A percentile compares a stretch with the other conserved stretches of the same genome.
These are phyloP conservation scores for Solanum appendiculatum DNA, from an alignment of 257 asterid species.

Conservation along the genomic window DNA sequence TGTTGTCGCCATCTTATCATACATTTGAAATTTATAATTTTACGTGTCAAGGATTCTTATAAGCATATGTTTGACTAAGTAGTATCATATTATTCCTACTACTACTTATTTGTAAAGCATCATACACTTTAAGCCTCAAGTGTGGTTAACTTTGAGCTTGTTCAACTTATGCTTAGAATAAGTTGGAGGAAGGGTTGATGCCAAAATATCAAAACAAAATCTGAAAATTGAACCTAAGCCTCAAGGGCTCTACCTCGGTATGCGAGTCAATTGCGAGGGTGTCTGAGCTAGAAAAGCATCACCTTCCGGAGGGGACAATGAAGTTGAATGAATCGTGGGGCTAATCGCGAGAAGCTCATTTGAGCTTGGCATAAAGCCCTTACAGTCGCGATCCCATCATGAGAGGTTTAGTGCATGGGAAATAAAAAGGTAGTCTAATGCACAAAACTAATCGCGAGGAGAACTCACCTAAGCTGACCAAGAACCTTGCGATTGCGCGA, in stretches of 20 bases:
- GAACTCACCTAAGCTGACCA: neutral
- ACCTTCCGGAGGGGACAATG: neutral
- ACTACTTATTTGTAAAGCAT: neutral
- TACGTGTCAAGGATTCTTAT: neutral
- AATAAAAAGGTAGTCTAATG: neutral
- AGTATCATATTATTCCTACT: neutral
- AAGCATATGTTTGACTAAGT: neutral
- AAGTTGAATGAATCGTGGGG: neutral
- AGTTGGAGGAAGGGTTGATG: neutral
- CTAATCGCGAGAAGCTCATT: neutral
- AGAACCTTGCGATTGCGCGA: neutral
- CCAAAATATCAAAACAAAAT: neutral
- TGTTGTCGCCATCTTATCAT: too few relatives aligned
- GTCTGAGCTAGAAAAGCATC: neutral
- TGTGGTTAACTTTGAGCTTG: neutral
- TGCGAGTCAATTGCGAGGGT: neutral
- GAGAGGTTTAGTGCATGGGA: neutral
- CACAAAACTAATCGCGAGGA: neutral
- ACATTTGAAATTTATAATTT: too few relatives aligned
- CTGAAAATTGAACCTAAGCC: neutral
- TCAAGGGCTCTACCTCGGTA: neutral
- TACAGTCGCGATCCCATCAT: neutral
- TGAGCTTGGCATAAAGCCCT: neutral
- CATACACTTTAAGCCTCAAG: neutral
- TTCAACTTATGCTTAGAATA: neutral